These are phyloP conservation scores for Benincasa hispida DNA, from an alignment of 306 rosid genomes.

Conservation along the genomic window DNA sequence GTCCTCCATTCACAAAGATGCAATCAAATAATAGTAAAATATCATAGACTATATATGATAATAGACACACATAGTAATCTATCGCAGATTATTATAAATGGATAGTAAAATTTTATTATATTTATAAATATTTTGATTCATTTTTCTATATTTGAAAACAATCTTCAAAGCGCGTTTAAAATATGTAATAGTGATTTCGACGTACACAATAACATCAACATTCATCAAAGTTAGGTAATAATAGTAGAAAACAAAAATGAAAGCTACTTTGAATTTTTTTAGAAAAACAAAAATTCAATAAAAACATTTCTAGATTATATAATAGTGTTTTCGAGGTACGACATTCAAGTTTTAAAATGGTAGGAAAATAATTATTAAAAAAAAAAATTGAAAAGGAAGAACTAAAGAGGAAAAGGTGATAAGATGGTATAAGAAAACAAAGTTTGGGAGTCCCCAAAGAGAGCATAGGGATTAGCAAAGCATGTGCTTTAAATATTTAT, in stretches of 20 bases:
- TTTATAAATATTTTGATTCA: too few species aligned
- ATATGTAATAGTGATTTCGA: not conserved
- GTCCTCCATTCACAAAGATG: too few species aligned
- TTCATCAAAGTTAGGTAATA: not conserved
- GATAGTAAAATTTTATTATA: too few species aligned
- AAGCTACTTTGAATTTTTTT: not conserved
- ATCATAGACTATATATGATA: too few species aligned
- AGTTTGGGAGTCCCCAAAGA: not conserved
- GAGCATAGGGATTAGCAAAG: not conserved
- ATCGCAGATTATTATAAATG: too few species aligned
- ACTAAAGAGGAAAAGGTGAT: not conserved
- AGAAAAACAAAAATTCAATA: too few species aligned
- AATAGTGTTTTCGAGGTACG: not conserved
- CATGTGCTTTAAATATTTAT: not conserved
- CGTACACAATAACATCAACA: not conserved
- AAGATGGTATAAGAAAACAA: not conserved
- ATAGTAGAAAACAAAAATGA: not conserved
- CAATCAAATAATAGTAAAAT: too few species aligned
- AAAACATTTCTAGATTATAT: not conserved
- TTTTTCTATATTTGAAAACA: too few species aligned
- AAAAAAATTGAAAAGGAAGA: not conserved
- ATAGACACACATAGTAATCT: too few species aligned
- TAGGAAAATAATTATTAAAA: not conserved
- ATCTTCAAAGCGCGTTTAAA: too few species aligned
- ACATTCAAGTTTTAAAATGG: too few species aligned